Evolutionary conservation across 1,139 yeast species (phyloP).

Genomic region (Hanseniaspora uvarum): DNA sequence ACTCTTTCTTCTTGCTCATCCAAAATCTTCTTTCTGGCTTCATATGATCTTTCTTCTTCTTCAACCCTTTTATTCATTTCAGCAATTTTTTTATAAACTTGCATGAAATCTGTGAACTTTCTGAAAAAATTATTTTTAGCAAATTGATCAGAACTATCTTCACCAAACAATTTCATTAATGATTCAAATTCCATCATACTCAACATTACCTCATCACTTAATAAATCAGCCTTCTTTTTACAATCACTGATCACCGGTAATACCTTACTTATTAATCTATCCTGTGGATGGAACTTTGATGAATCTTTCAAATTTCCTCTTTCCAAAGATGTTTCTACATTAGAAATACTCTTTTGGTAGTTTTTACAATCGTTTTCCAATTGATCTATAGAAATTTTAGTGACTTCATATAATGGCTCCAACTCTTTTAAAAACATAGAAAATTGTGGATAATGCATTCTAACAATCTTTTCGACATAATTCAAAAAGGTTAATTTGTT

Average conservation of each 20-base stretch:
- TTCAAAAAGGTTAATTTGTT: slow-evolving; percentile 71
- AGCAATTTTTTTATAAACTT: slow-evolving; percentile 58
- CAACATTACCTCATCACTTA: slow-evolving; percentile 51
- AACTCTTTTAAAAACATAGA: slow-evolving; percentile 51
- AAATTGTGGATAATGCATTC: slow-evolving; percentile 59
- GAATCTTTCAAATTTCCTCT: slow-evolving; percentile 69
- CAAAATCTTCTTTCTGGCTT: slow-evolving; percentile 50
- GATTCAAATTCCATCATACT: slow-evolving; percentile 60
- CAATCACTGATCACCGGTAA: slow-evolving; percentile 60
- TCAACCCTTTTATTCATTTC: slow-evolving; percentile 55
- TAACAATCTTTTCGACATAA: slow-evolving; percentile 62
- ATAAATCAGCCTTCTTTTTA: slow-evolving; percentile 51
- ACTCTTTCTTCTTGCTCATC: slow-evolving; percentile 35
- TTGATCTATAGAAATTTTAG: slow-evolving; percentile 60
- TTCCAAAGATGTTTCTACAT: slow-evolving; percentile 63
- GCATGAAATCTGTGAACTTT: slow-evolving; percentile 54
- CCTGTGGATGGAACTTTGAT: slow-evolving; percentile 64
- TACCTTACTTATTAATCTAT: slow-evolving; percentile 51
- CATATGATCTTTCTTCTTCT: slow-evolving; percentile 59
- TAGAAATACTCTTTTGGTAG: slow-evolving; percentile 47
- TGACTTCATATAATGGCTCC: slow-evolving; percentile 47
- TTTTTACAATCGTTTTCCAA: slow-evolving; percentile 52
- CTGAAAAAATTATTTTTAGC: slow-evolving; percentile 57
- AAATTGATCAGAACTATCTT: slow-evolving; percentile 60
- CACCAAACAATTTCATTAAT: slow-evolving; percentile 66